Evolutionary conservation across 2,329 filamentous ascomycete genomes (phyloP), one percentile per base, ranked within the genome.

Genomic region (Microsporum ferrugineum): DNA sequence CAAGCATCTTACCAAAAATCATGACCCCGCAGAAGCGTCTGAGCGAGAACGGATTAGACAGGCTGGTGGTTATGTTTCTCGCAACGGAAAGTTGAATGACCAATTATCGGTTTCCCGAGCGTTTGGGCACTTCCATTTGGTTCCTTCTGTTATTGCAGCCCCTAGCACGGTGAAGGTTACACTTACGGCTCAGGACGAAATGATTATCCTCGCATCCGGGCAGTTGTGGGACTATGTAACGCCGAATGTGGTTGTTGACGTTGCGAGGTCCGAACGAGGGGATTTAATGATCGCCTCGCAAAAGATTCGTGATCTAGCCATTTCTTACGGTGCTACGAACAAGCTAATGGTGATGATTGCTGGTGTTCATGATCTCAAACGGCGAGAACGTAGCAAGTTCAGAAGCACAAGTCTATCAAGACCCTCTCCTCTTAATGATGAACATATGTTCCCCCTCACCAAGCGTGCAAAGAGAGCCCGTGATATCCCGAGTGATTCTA

Each of bases 301-400:
- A 72, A 96, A 95, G 76, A 82, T 99, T 36, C 86, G 94, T 62
- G 94, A 99, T 76, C 79, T 97, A 60, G 94, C 94, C 47, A 96
- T 99, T 71, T 90, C 92, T 0, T 97, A 96, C 72, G 94, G 94
- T 59, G 89, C 92, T 10, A 91, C 86, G 1, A 88, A 87, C 70
- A 99, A 99, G 77, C 89, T 97, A 65, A 97, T 97, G 91, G 90
- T 99, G 51, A 97, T 97, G 92, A 89, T 99, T 79, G 86, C 99
- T 60, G 92, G 91, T 60, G 88, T 99, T 41, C 87, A 88, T 60
- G 91, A 97, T 70, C 78, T 99, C 60, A 92, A 95, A 76, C 88
- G 89, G 71, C 84, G 90, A 61, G 88, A 95, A 71, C 84, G 88
- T 65, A 88, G 87, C 59, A 73, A 86, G 75, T 77, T 88, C 72